phyloP scores from a whole-genome alignment of 148 eudicot species.

The Linanthus parryae region DNA sequence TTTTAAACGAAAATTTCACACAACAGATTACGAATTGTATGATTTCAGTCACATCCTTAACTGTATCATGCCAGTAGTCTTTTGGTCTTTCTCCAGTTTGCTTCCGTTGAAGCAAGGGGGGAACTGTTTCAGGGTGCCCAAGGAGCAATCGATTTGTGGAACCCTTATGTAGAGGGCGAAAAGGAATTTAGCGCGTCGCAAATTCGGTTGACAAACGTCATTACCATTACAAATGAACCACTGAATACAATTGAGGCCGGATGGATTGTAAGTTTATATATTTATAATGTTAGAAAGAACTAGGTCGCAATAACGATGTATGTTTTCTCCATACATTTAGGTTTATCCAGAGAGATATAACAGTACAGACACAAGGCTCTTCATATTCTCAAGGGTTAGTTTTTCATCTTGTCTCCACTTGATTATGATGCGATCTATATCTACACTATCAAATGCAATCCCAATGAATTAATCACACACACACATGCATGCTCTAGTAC shows the following conservation, averaged over 20 bases:
- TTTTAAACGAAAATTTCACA: no score
- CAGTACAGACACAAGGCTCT: neutral
- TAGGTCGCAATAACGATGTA: neutral
- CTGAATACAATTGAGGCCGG: neutral
- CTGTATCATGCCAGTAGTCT: neutral
- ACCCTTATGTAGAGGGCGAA: neutral
- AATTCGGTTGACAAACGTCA: neutral
- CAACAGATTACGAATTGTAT: neutral
- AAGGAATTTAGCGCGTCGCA: neutral
- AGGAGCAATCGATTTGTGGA: neutral
- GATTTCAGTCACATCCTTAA: neutral
- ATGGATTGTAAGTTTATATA: neutral
- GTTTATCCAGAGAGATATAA: slow-evolving; percentile 1
- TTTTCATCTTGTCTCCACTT: no score
- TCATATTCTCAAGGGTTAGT: neutral
- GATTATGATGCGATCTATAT: neutral
- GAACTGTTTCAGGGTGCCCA: neutral
- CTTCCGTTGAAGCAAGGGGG: neutral
- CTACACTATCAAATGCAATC: no score
- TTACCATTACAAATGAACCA: neutral
- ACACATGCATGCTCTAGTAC: neutral
- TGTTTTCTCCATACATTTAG: neutral
- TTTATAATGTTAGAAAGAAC: neutral
- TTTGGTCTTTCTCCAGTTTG: neutral
- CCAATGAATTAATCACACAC: neutral